phyloP scores from a whole-genome alignment of 1,139 yeast species.

The Taphrina flavorubra region DNA sequence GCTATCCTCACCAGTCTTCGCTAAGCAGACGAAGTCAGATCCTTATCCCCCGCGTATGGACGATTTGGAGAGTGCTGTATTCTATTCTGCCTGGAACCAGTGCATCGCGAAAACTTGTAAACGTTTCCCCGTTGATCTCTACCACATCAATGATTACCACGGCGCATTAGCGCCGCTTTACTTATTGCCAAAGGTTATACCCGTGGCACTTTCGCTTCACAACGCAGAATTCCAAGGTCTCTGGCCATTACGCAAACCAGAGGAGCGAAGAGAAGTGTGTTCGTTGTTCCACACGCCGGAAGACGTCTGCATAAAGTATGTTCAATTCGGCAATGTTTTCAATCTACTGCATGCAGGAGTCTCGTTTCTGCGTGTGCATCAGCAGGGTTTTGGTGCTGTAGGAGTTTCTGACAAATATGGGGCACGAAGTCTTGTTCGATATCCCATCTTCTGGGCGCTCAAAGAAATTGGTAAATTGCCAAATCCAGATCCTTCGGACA shows the following conservation, averaged over 20 bases:
- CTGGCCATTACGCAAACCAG: conserved; percentile 41
- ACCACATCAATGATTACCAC: conserved; percentile 42
- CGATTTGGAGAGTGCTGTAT: conserved; percentile 42
- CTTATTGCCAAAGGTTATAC: conserved; percentile 41
- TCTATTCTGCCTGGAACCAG: conserved; percentile 43
- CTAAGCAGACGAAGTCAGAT: conserved; percentile 38
- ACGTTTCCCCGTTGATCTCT: conserved; percentile 39
- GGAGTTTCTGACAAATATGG: conserved; percentile 42
- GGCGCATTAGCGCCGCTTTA: conserved; percentile 42
- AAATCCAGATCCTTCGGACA: conserved; percentile 42
- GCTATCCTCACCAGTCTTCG: conserved; percentile 38
- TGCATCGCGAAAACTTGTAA: conserved; percentile 40
- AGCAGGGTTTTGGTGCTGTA: conserved; percentile 42
- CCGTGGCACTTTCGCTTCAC: conserved; percentile 41
- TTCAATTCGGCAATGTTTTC: conserved; percentile 42
- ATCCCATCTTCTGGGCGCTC: conserved; percentile 43
- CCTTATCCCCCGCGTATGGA: conserved; percentile 43
- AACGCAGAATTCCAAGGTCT: conserved; percentile 43
- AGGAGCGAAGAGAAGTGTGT: conserved; percentile 40
- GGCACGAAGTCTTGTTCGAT: conserved; percentile 37
- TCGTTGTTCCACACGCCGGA: conserved; percentile 34
- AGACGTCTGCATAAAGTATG: conserved; percentile 35
- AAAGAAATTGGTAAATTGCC: conserved; percentile 42
- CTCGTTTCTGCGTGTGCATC: conserved; percentile 41
- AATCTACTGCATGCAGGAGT: conserved; percentile 42